Evolutionary conservation across 2,329 filamentous ascomycete species (phyloP).

Genomic region (Curvularia eragrostidis): DNA sequence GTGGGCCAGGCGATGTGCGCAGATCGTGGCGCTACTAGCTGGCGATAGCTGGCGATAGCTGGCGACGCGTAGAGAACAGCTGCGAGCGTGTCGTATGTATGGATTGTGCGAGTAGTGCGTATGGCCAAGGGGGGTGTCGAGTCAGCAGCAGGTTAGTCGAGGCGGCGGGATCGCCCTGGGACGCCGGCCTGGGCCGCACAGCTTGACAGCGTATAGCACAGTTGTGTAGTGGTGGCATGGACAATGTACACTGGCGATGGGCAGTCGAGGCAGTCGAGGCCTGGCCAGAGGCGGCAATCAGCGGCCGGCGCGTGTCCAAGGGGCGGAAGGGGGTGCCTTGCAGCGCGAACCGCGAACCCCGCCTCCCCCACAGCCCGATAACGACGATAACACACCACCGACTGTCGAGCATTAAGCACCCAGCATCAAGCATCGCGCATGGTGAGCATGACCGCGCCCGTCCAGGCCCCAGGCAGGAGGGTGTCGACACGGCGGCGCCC

Average conservation of each 20-base stretch:
- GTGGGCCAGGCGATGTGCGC: slow-evolving; percentile 18
- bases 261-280: slow-evolving; percentile 11
- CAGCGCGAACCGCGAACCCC: slow-evolving; percentile 1
- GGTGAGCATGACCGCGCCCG: slow-evolving; percentile 27
- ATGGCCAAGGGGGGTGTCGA: background rate
- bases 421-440: background rate
- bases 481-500: slow-evolving; percentile 34
- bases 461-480: slow-evolving; percentile 21
- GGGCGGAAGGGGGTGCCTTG: slow-evolving; percentile 15
- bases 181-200: background rate
- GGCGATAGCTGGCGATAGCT: no score
- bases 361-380: slow-evolving; percentile 35
- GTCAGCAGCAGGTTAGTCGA: slow-evolving; percentile 7
- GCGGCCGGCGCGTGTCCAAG: slow-evolving; percentile 23
- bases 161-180: background rate
- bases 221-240: no score
- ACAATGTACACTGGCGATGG: slow-evolving; percentile 4
- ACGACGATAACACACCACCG: slow-evolving; percentile 30
- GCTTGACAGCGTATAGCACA: no score
- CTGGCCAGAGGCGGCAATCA: slow-evolving; percentile 23
- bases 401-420: no score
- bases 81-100: no score
- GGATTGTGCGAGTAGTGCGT: no score
- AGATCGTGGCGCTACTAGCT: slow-evolving; percentile 38
- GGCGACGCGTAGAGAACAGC: background rate